These are phyloP conservation scores for Rhodocollybia butyracea DNA, from an alignment of 768 basidiomycete genomes.

Conservation along the genomic window DNA sequence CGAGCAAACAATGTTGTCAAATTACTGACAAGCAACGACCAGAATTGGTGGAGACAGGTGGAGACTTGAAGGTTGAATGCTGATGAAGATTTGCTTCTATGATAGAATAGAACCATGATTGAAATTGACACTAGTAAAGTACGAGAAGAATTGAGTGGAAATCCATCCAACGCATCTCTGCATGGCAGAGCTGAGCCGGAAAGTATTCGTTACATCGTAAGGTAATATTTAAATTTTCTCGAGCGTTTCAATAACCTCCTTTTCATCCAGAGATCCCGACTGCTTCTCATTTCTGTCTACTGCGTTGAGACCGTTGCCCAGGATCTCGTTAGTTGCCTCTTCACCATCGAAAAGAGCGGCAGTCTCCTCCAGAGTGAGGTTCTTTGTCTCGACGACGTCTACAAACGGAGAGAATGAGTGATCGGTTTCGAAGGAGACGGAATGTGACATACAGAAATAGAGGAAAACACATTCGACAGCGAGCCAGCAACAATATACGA, in stretches of 20 bases:
- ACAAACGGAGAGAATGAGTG: not conserved
- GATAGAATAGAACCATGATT: not conserved
- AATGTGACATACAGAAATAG: constrained; percentile 46
- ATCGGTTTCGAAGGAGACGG: not conserved
- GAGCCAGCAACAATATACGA: constrained; percentile 74
- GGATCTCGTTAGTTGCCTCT: constrained; percentile 30
- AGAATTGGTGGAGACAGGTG: too few relatives aligned
- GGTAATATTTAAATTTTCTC: not conserved
- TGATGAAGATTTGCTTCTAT: not conserved
- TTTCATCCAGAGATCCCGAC: not conserved
- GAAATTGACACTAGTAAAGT: not conserved
- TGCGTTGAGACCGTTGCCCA: not conserved
- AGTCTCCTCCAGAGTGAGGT: constrained; percentile 77
- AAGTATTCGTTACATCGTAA: not conserved
- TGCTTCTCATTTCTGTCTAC: not conserved
- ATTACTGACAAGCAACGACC: too few relatives aligned
- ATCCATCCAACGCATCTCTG: not conserved
- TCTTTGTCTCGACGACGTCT: constrained; percentile 68
- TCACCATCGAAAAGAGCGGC: constrained; percentile 77
- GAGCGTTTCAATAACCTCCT: not conserved
- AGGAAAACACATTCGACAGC: constrained; percentile 61
- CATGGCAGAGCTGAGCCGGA: not conserved
- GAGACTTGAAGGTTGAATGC: not conserved
- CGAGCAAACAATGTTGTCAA: too few relatives aligned
- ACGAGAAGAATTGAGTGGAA: not conserved